These are phyloP conservation scores for Venturia aucupariae DNA, from an alignment of 2,329 filamentous ascomycete genomes.

Conservation along the genomic window DNA sequence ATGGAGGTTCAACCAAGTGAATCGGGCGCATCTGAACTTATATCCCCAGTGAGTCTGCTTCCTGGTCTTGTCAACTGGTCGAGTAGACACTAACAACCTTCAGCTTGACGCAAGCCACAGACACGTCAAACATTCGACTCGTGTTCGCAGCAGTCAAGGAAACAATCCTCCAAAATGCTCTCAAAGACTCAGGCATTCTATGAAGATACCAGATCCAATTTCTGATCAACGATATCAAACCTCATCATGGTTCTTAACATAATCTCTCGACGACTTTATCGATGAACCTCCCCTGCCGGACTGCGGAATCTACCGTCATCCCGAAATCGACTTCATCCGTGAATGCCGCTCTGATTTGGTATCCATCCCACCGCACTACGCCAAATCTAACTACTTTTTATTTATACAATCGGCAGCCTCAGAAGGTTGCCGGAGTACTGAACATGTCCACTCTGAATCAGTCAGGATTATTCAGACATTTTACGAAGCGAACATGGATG, in stretches of 20 bases:
- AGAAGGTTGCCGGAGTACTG: neutral
- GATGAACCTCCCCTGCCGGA: neutral
- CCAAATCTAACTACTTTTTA: neutral
- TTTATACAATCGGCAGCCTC: neutral
- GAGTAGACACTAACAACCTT: neutral
- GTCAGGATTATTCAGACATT: neutral
- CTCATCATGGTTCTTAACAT: neutral
- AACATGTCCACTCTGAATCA: neutral
- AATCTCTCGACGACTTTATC: neutral
- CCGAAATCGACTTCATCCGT: neutral
- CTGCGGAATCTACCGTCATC: neutral
- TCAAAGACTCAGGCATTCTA: conserved; percentile 96
- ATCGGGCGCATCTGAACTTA: conserved; percentile 86
- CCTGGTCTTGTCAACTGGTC: conserved; percentile 87
- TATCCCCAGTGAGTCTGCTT: conserved; percentile 83
- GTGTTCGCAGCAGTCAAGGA: conserved; percentile 98
- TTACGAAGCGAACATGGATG: conserved; percentile 4
- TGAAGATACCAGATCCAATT: conserved; percentile 19
- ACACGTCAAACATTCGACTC: conserved; percentile 94
- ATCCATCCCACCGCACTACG: neutral
- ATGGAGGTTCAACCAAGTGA: conserved; percentile 98
- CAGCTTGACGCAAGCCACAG: conserved; percentile 95
- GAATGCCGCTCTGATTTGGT: neutral
- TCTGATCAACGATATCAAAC: neutral
- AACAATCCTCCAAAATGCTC: conserved; percentile 94